Conservation (phyloP, 2,329 filamentous ascomycete species). For the Coniochaeta ligniaria region DNA sequence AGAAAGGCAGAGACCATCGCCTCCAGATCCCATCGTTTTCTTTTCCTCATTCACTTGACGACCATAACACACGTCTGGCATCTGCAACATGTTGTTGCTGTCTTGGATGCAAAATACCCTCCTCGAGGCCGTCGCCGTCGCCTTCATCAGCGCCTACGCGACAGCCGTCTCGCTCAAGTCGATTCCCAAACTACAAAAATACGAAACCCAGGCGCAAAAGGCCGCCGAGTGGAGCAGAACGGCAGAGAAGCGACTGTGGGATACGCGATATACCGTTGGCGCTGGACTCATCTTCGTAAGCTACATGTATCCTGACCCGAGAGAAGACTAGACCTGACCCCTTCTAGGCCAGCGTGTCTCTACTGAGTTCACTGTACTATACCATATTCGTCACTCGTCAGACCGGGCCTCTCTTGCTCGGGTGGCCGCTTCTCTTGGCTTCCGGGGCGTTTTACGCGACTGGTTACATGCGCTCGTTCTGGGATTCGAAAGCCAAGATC, state of each 20-base stretch:
- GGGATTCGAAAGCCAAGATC: slow-evolving; percentile 19
- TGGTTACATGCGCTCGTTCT: slow-evolving; percentile 20
- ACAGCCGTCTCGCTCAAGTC: slow-evolving; percentile 15
- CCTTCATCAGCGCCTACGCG: slow-evolving; percentile 14
- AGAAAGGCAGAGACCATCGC: background rate
- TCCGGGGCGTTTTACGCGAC: background rate
- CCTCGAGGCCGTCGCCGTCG: slow-evolving; percentile 6
- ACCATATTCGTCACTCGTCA: background rate
- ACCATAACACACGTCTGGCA: background rate
- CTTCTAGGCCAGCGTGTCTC: background rate
- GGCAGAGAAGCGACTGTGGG: slow-evolving; percentile 18
- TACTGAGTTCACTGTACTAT: background rate
- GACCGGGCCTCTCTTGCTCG: slow-evolving; percentile 10
- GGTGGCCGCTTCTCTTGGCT: background rate
- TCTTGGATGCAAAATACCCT: slow-evolving; percentile 2
- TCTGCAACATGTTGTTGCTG: background rate
- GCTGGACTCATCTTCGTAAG: slow-evolving; percentile 18
- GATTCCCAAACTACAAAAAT: slow-evolving; percentile 18
- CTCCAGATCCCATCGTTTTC: background rate
- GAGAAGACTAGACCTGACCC: background rate
- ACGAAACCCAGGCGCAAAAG: slow-evolving; percentile 19
- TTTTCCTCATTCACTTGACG: background rate
- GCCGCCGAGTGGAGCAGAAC: slow-evolving; percentile 21
- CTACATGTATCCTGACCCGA: background rate
- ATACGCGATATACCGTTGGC: slow-evolving; percentile 19